A percentile compares a stretch with the other conserved stretches of the same genome.
phyloP scores from a whole-genome alignment of 176 grass and related monocot species.

The Aegilops sharonensis region DNA sequence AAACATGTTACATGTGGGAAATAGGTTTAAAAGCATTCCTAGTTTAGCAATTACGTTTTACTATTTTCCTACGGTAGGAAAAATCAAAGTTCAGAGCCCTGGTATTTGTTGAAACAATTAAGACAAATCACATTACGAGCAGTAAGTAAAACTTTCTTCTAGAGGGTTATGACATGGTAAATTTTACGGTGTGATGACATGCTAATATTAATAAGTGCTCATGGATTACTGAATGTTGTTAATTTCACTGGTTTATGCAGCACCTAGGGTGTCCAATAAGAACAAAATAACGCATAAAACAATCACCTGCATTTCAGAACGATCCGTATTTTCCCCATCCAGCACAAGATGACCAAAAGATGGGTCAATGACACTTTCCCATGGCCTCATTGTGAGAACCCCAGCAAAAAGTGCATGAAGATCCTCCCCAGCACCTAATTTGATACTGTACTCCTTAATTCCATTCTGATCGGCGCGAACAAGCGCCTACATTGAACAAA shows the following conservation, averaged over 20 bases:
- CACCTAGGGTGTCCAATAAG: not conserved
- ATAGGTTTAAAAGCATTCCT: slow-evolving; percentile 6
- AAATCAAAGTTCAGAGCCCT: not conserved
- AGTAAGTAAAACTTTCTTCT: not conserved
- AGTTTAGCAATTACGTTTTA: not conserved
- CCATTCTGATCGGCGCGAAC: slow-evolving; percentile 67
- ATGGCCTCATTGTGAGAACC: slow-evolving; percentile 91
- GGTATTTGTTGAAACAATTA: not conserved
- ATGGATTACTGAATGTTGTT: not conserved
- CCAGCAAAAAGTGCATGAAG: slow-evolving; percentile 78
- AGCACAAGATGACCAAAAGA: slow-evolving; percentile 78
- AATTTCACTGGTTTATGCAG: slow-evolving; percentile 3
- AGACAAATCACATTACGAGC: not conserved
- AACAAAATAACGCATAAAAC: slow-evolving; percentile 1
- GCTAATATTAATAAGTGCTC: not conserved
- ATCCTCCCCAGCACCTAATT: slow-evolving; percentile 91
- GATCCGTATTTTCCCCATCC: slow-evolving; percentile 43
- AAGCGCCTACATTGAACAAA: slow-evolving; percentile 57
- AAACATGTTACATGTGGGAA: not conserved
- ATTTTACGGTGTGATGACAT: not conserved
- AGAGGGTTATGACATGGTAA: not conserved
- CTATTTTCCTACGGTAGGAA: not conserved
- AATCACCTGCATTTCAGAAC: slow-evolving; percentile 83
- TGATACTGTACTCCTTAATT: slow-evolving; percentile 82
- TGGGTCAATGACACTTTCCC: slow-evolving; percentile 85